A percentile compares a stretch with the other conserved stretches of the same genome.
Conservation (phyloP, 1,284 basidiomycete species). For the Trichosporon sp. region DNA sequence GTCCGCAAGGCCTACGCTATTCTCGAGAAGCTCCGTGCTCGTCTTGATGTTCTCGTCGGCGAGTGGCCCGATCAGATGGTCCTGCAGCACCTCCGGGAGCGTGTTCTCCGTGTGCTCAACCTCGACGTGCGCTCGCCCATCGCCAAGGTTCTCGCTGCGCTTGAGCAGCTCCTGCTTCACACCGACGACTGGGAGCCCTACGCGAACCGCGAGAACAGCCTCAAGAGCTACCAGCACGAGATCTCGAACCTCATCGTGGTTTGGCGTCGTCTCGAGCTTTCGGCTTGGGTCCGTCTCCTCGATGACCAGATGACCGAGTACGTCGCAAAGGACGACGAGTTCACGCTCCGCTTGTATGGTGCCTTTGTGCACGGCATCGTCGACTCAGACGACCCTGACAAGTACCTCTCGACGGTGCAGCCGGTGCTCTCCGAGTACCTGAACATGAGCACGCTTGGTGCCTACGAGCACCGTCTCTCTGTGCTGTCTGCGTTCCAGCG, state of each 20-base stretch:
- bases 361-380: constrained; percentile 69
- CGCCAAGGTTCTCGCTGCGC: constrained; percentile 77
- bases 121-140: constrained; percentile 73
- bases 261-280: constrained; percentile 88
- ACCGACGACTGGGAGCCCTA: constrained; percentile 98
- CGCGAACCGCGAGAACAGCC: constrained; percentile 80
- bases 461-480: constrained; percentile 71
- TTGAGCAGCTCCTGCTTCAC: constrained; percentile 85
- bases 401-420: constrained; percentile 66
- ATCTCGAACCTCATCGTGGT: constrained; percentile 77
- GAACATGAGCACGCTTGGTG: constrained; percentile 75
- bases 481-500: constrained; percentile 71
- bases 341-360: constrained; percentile 94
- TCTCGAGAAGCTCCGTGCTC: constrained; percentile 62
- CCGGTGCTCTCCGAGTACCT: constrained; percentile 83
- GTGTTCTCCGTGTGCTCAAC: constrained; percentile 70
- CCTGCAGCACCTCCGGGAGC: constrained; percentile 76
- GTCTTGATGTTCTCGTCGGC: constrained; percentile 65
- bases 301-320: constrained; percentile 70
- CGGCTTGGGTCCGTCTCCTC: constrained; percentile 82
- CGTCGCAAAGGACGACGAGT: constrained; percentile 68
- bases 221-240: constrained; percentile 68
- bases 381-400: constrained; percentile 56
- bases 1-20: constrained; percentile 65
- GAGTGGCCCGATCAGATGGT: constrained; percentile 99